Evolutionary conservation across 148 eudicot genomes (phyloP), one percentile per base, ranked within the genome.

Genomic region (Silene latifolia): DNA sequence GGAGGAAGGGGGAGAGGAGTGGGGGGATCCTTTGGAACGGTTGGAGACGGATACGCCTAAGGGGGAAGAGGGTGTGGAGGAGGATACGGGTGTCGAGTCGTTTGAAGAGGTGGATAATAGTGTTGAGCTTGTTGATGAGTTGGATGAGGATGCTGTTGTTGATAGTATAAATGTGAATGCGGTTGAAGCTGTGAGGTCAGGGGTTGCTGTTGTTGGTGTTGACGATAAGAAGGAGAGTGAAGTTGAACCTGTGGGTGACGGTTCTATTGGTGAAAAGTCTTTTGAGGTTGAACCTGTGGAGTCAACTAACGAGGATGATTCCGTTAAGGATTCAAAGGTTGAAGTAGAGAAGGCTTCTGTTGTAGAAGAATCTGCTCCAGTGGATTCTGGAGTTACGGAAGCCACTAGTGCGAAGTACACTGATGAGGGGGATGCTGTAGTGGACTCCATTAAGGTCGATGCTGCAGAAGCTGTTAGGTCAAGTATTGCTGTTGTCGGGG

Each of bases 121-220:
- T 77, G 74, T 48, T 65, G 69, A 71, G 74, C 5, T 20, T 1
- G 32, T 8, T 60, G 56, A 19, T 15, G 83, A 76, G 79, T 46
- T 5, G 72, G 72, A 69, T 46, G 70, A 64, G 44, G 76, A 76
- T 66, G 78, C 79, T 79, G 71, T 72, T 57, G 72, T 72, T 60
- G 82, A 81, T 72, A 60, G 53, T 0, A 73, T 76, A 21, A 58
- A 69, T 32, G 63, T 77, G 56, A 80, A 86, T 72, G 71, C 60
- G 60, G 85, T 74, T 60, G 82, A 80, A 54, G 80, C 75, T 47
- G 35, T 77, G 23, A 73, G 76, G 67, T 73, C 83, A 3, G 88
- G 85, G 24, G 81, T 78, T 21, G 89, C 80, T 80, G 83, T 70
- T 77, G 85, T 84, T 84, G 84, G 70, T 51, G 82, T 60, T 15